A percentile compares a stretch with the other conserved stretches of the same genome.
Conservation (phyloP, 306 rosid genomes). For the Fragaria vesca region DNA sequence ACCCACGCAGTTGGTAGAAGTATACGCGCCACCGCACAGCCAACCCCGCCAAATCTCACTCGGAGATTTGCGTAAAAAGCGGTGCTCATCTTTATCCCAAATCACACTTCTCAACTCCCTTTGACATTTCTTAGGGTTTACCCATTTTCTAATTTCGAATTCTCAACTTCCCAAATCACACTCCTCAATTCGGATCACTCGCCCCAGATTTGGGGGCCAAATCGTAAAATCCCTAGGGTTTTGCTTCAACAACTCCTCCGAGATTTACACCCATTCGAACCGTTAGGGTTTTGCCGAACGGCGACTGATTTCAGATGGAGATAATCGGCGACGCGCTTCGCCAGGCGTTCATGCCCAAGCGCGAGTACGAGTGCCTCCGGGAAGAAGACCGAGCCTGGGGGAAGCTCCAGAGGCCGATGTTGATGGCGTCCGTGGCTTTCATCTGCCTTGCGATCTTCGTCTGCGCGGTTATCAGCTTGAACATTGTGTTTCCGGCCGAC, state of each 20-base stretch:
- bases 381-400: conserved; percentile 89
- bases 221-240: not conserved
- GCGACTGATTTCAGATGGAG: conserved; percentile 42
- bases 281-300: not conserved
- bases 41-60: conserved; percentile 19
- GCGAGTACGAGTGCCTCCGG: conserved; percentile 77
- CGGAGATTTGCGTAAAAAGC: not conserved
- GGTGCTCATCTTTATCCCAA: conserved; percentile 4
- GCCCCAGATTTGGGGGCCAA: conserved; percentile 8
- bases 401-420: conserved; percentile 72
- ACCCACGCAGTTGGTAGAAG: not conserved
- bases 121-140: not conserved
- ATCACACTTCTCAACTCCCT: not conserved
- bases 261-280: not conserved
- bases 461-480: conserved; percentile 56
- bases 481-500: conserved; percentile 63
- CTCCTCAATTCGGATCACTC: not conserved
- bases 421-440: conserved; percentile 24
- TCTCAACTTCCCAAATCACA: not conserved
- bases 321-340: conserved; percentile 91
- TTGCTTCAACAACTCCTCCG: not conserved
- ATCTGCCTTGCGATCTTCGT: conserved; percentile 41
- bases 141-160: no score
- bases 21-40: conserved; percentile 21
- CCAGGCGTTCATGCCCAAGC: conserved; percentile 93